Conservation (phyloP, 805 yeast species). For the Kodamaea hsintzibuensis region DNA sequence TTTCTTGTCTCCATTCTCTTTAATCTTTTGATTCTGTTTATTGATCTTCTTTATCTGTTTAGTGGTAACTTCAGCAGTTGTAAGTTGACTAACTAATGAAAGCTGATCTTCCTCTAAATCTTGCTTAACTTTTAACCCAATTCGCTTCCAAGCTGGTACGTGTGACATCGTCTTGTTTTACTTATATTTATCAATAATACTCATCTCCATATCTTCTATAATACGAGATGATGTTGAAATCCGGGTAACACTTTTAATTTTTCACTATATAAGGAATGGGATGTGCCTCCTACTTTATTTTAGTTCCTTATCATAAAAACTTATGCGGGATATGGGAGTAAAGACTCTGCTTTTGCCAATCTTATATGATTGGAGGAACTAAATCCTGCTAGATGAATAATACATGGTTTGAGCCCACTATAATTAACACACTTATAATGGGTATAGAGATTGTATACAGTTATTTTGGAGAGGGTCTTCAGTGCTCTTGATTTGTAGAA, state of each 20-base stretch:
- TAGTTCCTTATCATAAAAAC: neutral
- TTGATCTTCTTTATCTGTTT: conserved; percentile 45
- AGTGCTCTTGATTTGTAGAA: too few species aligned
- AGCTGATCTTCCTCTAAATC: conserved; percentile 47
- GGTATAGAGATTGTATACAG: conserved; percentile 51
- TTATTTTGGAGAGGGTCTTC: neutral
- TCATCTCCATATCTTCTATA: neutral
- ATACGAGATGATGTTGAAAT: neutral
- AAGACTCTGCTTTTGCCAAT: neutral
- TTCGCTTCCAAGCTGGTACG: conserved; percentile 83
- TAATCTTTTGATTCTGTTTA: conserved; percentile 27
- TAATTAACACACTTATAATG: conserved; percentile 31
- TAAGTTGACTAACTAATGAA: conserved; percentile 46
- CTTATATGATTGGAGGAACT: conserved; percentile 12
- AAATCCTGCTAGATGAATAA: conserved; percentile 35
- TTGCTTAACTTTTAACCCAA: conserved; percentile 65
- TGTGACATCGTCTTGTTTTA: neutral
- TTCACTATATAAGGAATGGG: neutral
- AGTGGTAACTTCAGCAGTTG: conserved; percentile 39
- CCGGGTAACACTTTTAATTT: conserved; percentile 11
- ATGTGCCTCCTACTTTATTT: neutral
- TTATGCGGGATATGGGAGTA: conserved; percentile 4
- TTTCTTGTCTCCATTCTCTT: conserved; percentile 18
- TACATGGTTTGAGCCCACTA: conserved; percentile 51
- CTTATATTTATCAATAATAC: neutral